Evolutionary conservation across 345 rosid species (phyloP).

Genomic region (Theobroma cacao): DNA sequence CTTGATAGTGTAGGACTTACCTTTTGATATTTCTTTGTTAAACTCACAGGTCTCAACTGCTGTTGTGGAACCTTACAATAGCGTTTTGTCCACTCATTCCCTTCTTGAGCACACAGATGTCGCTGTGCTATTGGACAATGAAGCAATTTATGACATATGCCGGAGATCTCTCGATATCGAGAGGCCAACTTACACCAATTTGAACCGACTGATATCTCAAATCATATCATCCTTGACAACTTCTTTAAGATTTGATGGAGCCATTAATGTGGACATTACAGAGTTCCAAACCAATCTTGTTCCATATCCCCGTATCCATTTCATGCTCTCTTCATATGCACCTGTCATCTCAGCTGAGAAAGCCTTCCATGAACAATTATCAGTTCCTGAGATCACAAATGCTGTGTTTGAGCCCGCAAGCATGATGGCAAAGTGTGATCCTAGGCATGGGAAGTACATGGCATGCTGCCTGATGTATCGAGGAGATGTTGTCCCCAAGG

Average conservation of each 20-base stretch:
- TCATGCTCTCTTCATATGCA: constrained; percentile 87
- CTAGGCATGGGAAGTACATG: constrained; percentile 86
- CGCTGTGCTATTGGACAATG: constrained; percentile 71
- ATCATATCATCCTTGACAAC: constrained; percentile 73
- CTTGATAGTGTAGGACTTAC: neutral
- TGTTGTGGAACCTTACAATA: constrained; percentile 83
- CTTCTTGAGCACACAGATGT: constrained; percentile 90
- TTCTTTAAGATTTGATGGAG: constrained; percentile 80
- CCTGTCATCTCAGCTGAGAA: constrained; percentile 75
- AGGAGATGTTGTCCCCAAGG: constrained; percentile 85
- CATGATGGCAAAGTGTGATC: constrained; percentile 92
- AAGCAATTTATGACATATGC: constrained; percentile 83
- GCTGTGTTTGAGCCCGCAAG: constrained; percentile 76
- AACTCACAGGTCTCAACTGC: constrained; percentile 69
- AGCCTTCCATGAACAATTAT: constrained; percentile 77
- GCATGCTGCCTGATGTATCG: constrained; percentile 85
- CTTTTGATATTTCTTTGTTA: neutral
- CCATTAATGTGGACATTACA: constrained; percentile 74
- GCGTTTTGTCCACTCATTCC: constrained; percentile 80
- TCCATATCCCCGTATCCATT: constrained; percentile 83
- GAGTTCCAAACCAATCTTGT: constrained; percentile 83
- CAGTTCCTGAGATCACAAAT: constrained; percentile 73
- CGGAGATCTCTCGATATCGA: constrained; percentile 70
- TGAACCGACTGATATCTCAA: constrained; percentile 77
- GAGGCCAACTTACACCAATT: constrained; percentile 72